Base-by-base conservation (phyloP, 805 yeast genomes). In the Myxozyma vanderwaltii region DNA sequence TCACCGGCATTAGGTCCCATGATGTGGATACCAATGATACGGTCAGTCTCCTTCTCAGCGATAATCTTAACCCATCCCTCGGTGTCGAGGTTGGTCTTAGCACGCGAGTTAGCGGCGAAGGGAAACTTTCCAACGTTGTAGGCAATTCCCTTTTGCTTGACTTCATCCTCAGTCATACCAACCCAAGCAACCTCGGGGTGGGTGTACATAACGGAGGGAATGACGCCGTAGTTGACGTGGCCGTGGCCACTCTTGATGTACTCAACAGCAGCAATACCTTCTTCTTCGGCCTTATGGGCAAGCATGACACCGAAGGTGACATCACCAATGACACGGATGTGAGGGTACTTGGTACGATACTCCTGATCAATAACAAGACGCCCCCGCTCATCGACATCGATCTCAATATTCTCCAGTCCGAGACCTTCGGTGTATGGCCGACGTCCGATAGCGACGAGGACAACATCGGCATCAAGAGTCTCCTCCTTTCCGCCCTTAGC, bases 101-200 rank as follows among this genome's bases (percentile, higher is more conserved):
- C 99, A 82, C 99, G 90, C 54, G 99, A 94, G 85, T 94, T 94
- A 70, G 99, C 99, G 71, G 90, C 82, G 81, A 94, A 94, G 75
- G 98, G 96, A 91, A 92, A 94, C 79, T 94, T 94, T 74, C 99
- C 99, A 63, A 88, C 83, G 77, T 87, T 91, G 84, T 88, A 94
- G 70, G 86, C 82, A 76, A 91, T 84, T 69, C 97, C 97, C 70
- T 90, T 90, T 69, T 82, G 91, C 82, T 92, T 91, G 75, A 91
- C 83, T 78, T 91, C 91, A 80, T 91, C 86, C 80, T 94, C 99
- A 72, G 85, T 88, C 78, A 89, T 89, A 70, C 99, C 99, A 69
- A 89, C 96, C 99, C 99, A 94, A 54, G 98, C 98, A 69, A 94
- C 97, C 81, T 94, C 99, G 66, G 99, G 99, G 79, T 91, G 97